Evolutionary conservation across 306 rosid genomes (phyloP).

Genomic region (Medicago ruthenica): DNA sequence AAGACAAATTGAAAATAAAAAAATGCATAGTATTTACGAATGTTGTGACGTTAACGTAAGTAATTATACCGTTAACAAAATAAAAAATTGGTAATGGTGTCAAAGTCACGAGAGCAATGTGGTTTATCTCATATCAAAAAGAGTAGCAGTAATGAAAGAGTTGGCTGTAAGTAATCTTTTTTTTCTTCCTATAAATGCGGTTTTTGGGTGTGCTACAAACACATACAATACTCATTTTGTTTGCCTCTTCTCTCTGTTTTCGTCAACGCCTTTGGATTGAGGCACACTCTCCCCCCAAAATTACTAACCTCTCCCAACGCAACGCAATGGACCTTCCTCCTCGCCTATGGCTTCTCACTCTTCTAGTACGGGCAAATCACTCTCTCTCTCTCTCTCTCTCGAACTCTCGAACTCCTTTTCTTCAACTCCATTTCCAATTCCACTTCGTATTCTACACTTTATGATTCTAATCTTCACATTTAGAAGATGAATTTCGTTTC

Average conservation of each 20-base stretch:
- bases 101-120: too few species aligned
- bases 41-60: background rate
- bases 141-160: too few species aligned
- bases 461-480: background rate
- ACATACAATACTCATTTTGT: background rate
- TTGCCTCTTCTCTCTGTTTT: background rate
- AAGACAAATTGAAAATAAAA: too few species aligned
- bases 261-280: too few species aligned
- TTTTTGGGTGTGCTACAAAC: background rate
- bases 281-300: background rate
- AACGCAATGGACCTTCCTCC: slow-evolving; percentile 59
- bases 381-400: too few species aligned
- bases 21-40: background rate
- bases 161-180: background rate
- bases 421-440: slow-evolving; percentile 28
- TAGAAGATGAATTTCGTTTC: background rate
- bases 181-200: slow-evolving; percentile 46
- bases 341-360: slow-evolving; percentile 42
- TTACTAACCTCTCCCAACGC: background rate
- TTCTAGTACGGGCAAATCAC: slow-evolving; percentile 65
- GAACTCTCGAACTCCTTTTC: too few species aligned
- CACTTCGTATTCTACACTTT: background rate
- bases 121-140: too few species aligned
- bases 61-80: background rate
- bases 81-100: too few species aligned